phyloP scores from a whole-genome alignment of 1,139 yeast species.

The Waltiozyma sp. region DNA sequence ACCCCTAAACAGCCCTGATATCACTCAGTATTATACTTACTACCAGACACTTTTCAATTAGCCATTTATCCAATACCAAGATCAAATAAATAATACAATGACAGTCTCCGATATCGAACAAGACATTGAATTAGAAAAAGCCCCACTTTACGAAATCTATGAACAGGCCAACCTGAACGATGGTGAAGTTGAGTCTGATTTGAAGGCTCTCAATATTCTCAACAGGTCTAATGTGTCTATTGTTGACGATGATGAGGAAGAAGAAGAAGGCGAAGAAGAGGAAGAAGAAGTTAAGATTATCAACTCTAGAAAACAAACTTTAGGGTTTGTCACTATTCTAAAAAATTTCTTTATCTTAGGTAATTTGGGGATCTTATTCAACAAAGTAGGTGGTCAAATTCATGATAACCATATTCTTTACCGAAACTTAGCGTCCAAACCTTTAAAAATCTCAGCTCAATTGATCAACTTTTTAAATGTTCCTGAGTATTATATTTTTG shows the following conservation, averaged over 20 bases:
- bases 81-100: not conserved
- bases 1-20: too few relatives aligned
- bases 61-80: not conserved
- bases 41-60: too few relatives aligned
- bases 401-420: constrained; percentile 37
- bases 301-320: constrained; percentile 1
- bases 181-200: constrained; percentile 12
- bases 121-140: constrained; percentile 4
- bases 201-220: not conserved
- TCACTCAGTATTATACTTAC: too few relatives aligned
- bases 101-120: not conserved
- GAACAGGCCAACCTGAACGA: constrained; percentile 22
- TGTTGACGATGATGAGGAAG: not conserved
- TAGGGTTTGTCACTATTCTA: constrained; percentile 3
- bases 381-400: constrained; percentile 38
- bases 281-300: not conserved
- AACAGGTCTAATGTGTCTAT: not conserved
- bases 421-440: constrained; percentile 20
- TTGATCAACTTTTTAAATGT: constrained; percentile 13
- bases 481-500: constrained; percentile 27
- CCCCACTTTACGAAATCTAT: constrained; percentile 21
- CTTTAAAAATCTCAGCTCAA: constrained; percentile 21
- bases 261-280: not conserved
- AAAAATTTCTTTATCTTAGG: constrained; percentile 27
- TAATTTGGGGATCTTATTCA: constrained; percentile 36